Evolutionary conservation across 2,329 filamentous ascomycete species (phyloP), one percentile per base, ranked within the genome.

Genomic region (Ceratocystis colombiana): DNA sequence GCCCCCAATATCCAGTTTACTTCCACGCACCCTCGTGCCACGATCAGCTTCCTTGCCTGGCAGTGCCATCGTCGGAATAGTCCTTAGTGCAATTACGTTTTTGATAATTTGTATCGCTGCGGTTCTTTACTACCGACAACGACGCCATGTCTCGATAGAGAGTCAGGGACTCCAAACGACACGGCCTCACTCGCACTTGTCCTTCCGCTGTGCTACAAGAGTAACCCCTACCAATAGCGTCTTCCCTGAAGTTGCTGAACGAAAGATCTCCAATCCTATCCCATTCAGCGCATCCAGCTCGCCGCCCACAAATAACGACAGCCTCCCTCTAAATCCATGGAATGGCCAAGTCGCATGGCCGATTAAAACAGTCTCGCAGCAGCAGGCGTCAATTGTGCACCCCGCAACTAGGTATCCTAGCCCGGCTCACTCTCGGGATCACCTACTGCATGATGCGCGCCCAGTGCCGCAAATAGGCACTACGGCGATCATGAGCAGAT

Each of bases 161-260:
- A 79, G 78, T 67, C 62, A 44, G 62, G 30, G 68, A 68, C 44
- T 64, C 65, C 22, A 68, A 70, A 17, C 72, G 74, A 68, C 75
- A 74, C 15, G 75, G 25, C 28, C 75, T n/a, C 71, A 72, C 15
- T 82, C 80, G 0, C 76, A 78, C 3, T 75, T 82, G 33, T 81
- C 79, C 1, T 83, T 82, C 72, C 77, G 77, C 41, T 82, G 81
- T 73, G 78, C 80, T 67, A 77, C 79, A 0, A 77, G 76, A 64
- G 71, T 79, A 28, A 75, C 75, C 7, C 76, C 76, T 1, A 71
- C 74, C 17, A 76, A 76, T 0, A 76, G 77, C 0, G 71, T 72
- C 46, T 76, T 77, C 48, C 57, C 66, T 4, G 33, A 28, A 7
- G 62, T 41, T 3, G 45, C 45, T n/a, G 25, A 25, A 15, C 25